phyloP scores from a whole-genome alignment of 768 basidiomycete genomes.

The Amanita molliuscula region DNA sequence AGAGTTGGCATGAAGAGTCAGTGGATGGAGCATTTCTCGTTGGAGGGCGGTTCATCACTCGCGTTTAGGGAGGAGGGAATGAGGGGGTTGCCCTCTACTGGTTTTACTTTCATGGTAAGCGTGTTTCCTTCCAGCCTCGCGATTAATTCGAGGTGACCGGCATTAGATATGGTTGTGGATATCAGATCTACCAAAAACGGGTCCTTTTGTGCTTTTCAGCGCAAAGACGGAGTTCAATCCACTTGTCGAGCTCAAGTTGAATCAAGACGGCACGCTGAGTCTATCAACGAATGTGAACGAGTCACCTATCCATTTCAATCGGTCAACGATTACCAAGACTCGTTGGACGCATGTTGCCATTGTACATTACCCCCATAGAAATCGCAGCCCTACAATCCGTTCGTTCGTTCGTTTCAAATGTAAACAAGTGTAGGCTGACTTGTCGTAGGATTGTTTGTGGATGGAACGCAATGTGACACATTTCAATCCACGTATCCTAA shows the following conservation, averaged over 20 bases:
- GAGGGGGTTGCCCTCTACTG: conserved; percentile 45
- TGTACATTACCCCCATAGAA: conserved; percentile 51
- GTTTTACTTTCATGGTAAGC: conserved; percentile 66
- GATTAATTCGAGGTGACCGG: conserved; percentile 1
- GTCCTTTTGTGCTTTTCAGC: conserved; percentile 28
- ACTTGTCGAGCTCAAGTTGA: conserved; percentile 36
- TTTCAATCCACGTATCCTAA: conserved; percentile 58
- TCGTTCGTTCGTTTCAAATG: conserved; percentile 16
- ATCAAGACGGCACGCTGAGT: conserved; percentile 47
- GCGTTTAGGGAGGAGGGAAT: conserved; percentile 35
- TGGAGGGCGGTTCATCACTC: conserved; percentile 47
- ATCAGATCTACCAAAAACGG: conserved; percentile 24
- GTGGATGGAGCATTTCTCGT: conserved; percentile 72
- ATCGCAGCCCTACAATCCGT: conserved; percentile 53
- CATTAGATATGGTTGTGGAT: conserved; percentile 41
- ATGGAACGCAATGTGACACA: conserved; percentile 60
- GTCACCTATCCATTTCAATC: conserved; percentile 31
- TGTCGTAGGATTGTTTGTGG: conserved; percentile 58
- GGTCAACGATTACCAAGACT: conserved; percentile 35
- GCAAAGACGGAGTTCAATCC: conserved; percentile 17
- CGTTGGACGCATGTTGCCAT: conserved; percentile 70
- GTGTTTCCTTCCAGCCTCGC: not conserved
- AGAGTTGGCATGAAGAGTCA: conserved; percentile 61
- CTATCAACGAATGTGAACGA: conserved; percentile 29
- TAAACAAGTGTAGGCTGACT: not conserved